A percentile compares a stretch with the other conserved stretches of the same genome.
Conservation (phyloP, 2,329 filamentous ascomycete species). For the Epichloe coenophiala region DNA sequence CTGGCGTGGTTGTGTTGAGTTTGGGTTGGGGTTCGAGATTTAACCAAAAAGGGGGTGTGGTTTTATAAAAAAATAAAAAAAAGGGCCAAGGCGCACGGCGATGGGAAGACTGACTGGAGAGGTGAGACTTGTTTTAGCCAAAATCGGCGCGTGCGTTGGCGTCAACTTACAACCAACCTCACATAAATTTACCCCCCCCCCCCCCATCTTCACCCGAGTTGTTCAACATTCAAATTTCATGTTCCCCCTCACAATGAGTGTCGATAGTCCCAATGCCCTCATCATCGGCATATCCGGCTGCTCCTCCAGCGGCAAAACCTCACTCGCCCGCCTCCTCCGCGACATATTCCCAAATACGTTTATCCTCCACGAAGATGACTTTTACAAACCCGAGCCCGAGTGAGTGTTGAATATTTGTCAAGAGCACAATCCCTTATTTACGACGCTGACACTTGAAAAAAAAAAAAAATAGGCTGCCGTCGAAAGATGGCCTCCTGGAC, state of each 20-base stretch:
- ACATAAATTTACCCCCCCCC: too few species aligned
- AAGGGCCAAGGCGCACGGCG: too few species aligned
- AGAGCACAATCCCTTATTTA: background rate
- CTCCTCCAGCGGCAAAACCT: slow-evolving; percentile 91
- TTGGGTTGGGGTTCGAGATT: too few species aligned
- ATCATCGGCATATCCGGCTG: slow-evolving; percentile 77
- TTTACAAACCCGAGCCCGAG: slow-evolving; percentile 71
- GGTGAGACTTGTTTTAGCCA: too few species aligned
- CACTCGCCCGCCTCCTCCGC: slow-evolving; percentile 70
- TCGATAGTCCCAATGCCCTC: slow-evolving; percentile 31
- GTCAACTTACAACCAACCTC: background rate
- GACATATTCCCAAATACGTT: slow-evolving; percentile 67
- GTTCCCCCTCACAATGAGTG: slow-evolving; percentile 14
- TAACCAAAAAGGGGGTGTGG: too few species aligned
- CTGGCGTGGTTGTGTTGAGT: too few species aligned
- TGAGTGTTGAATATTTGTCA: slow-evolving; percentile 22
- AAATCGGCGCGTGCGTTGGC: too few species aligned
- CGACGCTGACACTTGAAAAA: background rate
- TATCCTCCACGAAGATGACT: slow-evolving; percentile 92
- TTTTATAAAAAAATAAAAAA: too few species aligned
- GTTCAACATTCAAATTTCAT: background rate
- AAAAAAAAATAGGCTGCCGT: slow-evolving; percentile 32
- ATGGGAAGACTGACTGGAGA: too few species aligned
- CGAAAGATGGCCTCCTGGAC: slow-evolving; percentile 54
- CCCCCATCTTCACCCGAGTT: too few species aligned